These are phyloP conservation scores for Phaeosphaeriaceae sp. DNA, from an alignment of 2,329 filamentous ascomycete genomes.

Conservation along the genomic window DNA sequence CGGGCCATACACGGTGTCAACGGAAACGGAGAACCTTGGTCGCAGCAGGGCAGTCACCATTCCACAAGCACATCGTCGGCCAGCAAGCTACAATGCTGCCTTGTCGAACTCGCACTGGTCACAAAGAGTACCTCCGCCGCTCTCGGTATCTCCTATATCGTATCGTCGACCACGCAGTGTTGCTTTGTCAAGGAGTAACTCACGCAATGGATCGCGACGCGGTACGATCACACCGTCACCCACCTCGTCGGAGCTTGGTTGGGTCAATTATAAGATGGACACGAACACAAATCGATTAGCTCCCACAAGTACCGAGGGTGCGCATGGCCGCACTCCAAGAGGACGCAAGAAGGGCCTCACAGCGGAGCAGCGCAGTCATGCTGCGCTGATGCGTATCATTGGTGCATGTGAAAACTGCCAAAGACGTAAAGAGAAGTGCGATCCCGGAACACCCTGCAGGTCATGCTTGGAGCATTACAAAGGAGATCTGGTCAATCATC, in stretches of 20 bases:
- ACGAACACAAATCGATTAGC: slow-evolving; percentile 40
- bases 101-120: slow-evolving; percentile 15
- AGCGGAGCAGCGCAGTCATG: slow-evolving; percentile 42
- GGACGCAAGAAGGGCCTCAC: slow-evolving; percentile 45
- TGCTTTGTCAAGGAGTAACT: slow-evolving; percentile 35
- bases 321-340: slow-evolving; percentile 32
- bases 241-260: slow-evolving; percentile 39
- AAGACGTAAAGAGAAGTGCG: slow-evolving; percentile 48
- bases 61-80: slow-evolving; percentile 28
- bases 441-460: slow-evolving; percentile 50
- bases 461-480: slow-evolving; percentile 50
- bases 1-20: slow-evolving; percentile 18
- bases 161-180: slow-evolving; percentile 28
- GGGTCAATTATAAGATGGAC: slow-evolving; percentile 46
- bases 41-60: slow-evolving; percentile 39
- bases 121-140: slow-evolving; percentile 28
- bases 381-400: slow-evolving; percentile 47
- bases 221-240: slow-evolving; percentile 36
- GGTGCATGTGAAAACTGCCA: slow-evolving; percentile 47
- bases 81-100: slow-evolving; percentile 18
- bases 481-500: slow-evolving; percentile 43
- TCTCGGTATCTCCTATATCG: slow-evolving; percentile 36
- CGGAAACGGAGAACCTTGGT: slow-evolving; percentile 12
- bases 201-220: slow-evolving; percentile 30
- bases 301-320: slow-evolving; percentile 36